Base-by-base conservation (phyloP, 306 rosid genomes). In the Cicer chorassanicum region DNA sequence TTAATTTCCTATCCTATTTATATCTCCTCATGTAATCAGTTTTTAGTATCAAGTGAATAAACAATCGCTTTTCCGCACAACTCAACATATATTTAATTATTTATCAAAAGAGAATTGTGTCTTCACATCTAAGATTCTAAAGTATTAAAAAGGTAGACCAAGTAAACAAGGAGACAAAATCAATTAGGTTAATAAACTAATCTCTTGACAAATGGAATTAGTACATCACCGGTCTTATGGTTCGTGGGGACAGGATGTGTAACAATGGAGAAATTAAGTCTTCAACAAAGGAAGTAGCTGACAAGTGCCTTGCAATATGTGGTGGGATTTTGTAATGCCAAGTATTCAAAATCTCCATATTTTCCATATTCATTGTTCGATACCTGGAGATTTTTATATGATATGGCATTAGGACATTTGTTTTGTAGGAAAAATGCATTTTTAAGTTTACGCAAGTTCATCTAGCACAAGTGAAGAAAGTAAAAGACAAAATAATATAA, bases 161-260 rank as follows among this genome's bases (percentile, higher is more conserved):
- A 41, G 60, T 64, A 62, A 74, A 63, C 51, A 79, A 42, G 42
- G 8, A 62, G 51, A 42, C 11, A 76, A 63, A 57, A 67, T 19
- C 4, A 34, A 41, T 9, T 61, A 16, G 38, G 57, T 36, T 51
- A 79, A 55, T 1, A 68, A 57, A 62, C 43, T 6, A 60, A 68
- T 46, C 56, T 9, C 36, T 41, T 15, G 56, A 41, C 55, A 63
- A 70, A 57, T 46, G 19, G 73, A 80, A 76, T 59, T 45, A 66
- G 86, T 41, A 77, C 39, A 74, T 87, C 84, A 93, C 98, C 89
- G 92, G 97, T 82, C 86, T 86, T 70, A 93, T 67, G 66, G 92
- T 82, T 53, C 89, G 86, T 39, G 98, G 98, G 68, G 98, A 89
- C 75, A 93, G 80, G 70, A 93, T 89, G 81, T 91, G 92, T 71